Evolutionary conservation across 257 asterid genomes (phyloP).

Genomic region (Asclepias syriaca): DNA sequence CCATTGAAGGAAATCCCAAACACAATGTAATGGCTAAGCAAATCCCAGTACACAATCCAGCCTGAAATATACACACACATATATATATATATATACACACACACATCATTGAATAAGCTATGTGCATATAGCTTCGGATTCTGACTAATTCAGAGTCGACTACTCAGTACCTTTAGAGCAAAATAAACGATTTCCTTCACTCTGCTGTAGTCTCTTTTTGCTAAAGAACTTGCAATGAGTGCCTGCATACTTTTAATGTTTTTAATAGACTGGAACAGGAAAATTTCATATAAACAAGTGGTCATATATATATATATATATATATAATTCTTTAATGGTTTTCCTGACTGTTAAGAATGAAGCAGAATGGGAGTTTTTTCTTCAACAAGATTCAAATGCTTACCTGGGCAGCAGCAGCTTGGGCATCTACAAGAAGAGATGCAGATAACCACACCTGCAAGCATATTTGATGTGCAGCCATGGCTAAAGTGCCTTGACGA

Average conservation of each 20-base stretch:
- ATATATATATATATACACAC: too few relatives aligned
- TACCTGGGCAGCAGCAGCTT: conserved; percentile 37
- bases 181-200: conserved; percentile 25
- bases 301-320: too few relatives aligned
- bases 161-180: conserved; percentile 24
- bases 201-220: conserved; percentile 27
- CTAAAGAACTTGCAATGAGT: conserved; percentile 35
- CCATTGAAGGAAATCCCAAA: conserved; percentile 31
- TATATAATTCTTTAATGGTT: background rate
- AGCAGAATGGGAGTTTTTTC: background rate
- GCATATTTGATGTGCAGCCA: conserved; percentile 46
- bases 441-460: conserved; percentile 36
- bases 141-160: too few relatives aligned
- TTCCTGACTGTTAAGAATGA: background rate
- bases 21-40: conserved; percentile 33
- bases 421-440: conserved; percentile 38
- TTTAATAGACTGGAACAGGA: background rate
- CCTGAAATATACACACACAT: conserved; percentile 2
- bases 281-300: background rate
- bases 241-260: conserved; percentile 12
- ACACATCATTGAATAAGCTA: background rate
- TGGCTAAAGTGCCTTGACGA: conserved; percentile 30
- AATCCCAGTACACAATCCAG: conserved; percentile 37
- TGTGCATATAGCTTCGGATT: background rate
- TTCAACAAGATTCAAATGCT: background rate